These are phyloP conservation scores for Cladosporium sp. DNA, from an alignment of 2,329 filamentous ascomycete species.

Conservation along the genomic window DNA sequence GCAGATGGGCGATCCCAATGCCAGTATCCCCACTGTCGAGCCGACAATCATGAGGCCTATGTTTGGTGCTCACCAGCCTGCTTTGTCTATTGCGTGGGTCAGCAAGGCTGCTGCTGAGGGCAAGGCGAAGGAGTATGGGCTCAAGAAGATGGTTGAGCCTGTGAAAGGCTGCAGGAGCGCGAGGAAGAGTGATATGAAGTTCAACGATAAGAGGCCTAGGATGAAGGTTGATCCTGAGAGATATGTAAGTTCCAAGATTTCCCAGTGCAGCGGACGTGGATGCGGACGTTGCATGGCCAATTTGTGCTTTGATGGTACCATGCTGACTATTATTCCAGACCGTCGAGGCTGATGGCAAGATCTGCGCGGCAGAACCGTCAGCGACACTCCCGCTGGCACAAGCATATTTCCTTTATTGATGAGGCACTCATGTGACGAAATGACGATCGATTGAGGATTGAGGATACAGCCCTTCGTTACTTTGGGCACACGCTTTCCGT, in stretches of 20 bases:
- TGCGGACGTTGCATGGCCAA: too few relatives aligned
- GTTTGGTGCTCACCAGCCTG: constrained; percentile 66
- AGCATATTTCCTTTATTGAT: constrained; percentile 63
- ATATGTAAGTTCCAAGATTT: constrained; percentile 56
- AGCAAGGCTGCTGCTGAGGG: constrained; percentile 68
- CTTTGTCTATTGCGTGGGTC: constrained; percentile 73
- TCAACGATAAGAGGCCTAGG: constrained; percentile 74
- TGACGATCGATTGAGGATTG: too few relatives aligned
- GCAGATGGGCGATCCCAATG: constrained; percentile 65
- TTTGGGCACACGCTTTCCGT: too few relatives aligned
- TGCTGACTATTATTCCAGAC: constrained; percentile 36
- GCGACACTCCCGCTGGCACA: constrained; percentile 70
- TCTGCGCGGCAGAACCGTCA: constrained; percentile 70
- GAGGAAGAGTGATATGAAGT: constrained; percentile 84
- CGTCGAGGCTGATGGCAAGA: constrained; percentile 76
- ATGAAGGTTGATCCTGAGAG: constrained; percentile 92
- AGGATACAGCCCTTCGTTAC: too few relatives aligned
- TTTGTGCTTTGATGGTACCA: not conserved
- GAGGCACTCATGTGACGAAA: not conserved
- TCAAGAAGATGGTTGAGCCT: constrained; percentile 75
- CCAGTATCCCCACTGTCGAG: constrained; percentile 77
- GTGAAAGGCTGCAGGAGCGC: constrained; percentile 72
- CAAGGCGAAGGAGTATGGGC: constrained; percentile 63
- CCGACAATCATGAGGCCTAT: constrained; percentile 80
- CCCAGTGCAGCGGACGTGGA: too few relatives aligned